Evolutionary conservation across 176 grass and related monocot genomes (phyloP).

Genomic region (Tillandsia fasciculata): DNA sequence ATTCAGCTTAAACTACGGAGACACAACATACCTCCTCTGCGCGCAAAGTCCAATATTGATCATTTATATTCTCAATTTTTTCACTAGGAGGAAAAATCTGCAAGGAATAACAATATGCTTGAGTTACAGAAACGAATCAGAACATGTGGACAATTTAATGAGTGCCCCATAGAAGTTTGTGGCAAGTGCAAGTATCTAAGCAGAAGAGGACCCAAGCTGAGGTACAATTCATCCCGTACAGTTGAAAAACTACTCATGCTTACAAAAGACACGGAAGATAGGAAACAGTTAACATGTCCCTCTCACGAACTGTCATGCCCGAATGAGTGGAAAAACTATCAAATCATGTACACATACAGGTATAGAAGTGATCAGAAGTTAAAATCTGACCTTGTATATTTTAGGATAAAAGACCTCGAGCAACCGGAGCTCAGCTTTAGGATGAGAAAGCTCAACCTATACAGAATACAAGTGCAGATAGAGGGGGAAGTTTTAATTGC

Average conservation of each 20-base stretch:
- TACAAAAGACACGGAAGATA: not conserved
- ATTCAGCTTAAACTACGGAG: not conserved
- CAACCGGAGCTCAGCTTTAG: conserved; percentile 68
- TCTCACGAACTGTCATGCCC: not conserved
- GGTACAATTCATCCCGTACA: not conserved
- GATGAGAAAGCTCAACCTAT: conserved; percentile 87
- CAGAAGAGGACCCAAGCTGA: not conserved
- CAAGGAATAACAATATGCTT: conserved; percentile 17
- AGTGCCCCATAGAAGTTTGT: too few species aligned
- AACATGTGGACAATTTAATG: too few species aligned
- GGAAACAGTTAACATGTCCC: not conserved
- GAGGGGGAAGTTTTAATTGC: not conserved
- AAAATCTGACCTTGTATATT: conserved; percentile 69
- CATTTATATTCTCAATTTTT: conserved; percentile 99
- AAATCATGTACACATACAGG: conserved; percentile 10
- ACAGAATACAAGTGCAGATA: conserved; percentile 7
- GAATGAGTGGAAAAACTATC: not conserved
- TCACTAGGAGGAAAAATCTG: conserved; percentile 78
- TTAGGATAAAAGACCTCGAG: conserved; percentile 95
- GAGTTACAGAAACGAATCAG: not conserved
- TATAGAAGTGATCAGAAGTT: not conserved
- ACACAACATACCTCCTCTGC: conserved; percentile 75
- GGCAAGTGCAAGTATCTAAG: not conserved
- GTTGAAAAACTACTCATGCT: not conserved
- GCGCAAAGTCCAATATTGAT: conserved; percentile 98